phyloP scores from a whole-genome alignment of 352 stramenopile species.

The Bremia lactucae region DNA sequence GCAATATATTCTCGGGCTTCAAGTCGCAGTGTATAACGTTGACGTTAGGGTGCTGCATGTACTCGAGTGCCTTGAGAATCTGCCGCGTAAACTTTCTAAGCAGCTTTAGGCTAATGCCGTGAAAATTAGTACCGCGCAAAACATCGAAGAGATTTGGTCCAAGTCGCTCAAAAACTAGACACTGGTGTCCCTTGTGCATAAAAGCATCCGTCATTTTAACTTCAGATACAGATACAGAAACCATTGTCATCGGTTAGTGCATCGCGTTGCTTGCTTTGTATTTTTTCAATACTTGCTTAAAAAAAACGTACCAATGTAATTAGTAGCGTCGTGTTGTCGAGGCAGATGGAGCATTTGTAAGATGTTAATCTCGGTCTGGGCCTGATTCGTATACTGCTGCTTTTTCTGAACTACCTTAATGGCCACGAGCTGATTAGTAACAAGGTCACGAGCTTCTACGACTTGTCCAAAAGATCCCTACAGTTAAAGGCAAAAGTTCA shows the following conservation, averaged over 20 bases:
- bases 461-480: slow-evolving; percentile 82
- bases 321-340: slow-evolving; percentile 54
- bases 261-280: slow-evolving; percentile 4
- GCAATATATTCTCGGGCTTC: slow-evolving; percentile 98
- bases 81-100: slow-evolving; percentile 94
- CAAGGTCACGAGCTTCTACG: slow-evolving; percentile 59
- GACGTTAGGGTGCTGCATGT: slow-evolving; percentile 83
- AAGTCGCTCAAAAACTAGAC: slow-evolving; percentile 95
- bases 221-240: slow-evolving; percentile 16
- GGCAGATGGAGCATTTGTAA: slow-evolving; percentile 86
- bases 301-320: slow-evolving; percentile 84
- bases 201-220: slow-evolving; percentile 92
- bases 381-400: slow-evolving; percentile 93
- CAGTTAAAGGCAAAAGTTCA: slow-evolving; percentile 9
- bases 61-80: slow-evolving; percentile 84
- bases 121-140: slow-evolving; percentile 89
- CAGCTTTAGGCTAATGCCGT: slow-evolving; percentile 87
- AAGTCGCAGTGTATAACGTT: slow-evolving; percentile 99
- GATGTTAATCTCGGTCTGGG: slow-evolving; percentile 95
- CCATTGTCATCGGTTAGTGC: slow-evolving; percentile 8
- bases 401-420: slow-evolving; percentile 99
- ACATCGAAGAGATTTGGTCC: slow-evolving; percentile 96
- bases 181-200: slow-evolving; percentile 94
- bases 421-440: slow-evolving; percentile 85
- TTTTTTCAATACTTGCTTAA: slow-evolving; percentile 16